phyloP scores from a whole-genome alignment of 495 filamentous ascomycete species.

The Xylaria cubensis region DNA sequence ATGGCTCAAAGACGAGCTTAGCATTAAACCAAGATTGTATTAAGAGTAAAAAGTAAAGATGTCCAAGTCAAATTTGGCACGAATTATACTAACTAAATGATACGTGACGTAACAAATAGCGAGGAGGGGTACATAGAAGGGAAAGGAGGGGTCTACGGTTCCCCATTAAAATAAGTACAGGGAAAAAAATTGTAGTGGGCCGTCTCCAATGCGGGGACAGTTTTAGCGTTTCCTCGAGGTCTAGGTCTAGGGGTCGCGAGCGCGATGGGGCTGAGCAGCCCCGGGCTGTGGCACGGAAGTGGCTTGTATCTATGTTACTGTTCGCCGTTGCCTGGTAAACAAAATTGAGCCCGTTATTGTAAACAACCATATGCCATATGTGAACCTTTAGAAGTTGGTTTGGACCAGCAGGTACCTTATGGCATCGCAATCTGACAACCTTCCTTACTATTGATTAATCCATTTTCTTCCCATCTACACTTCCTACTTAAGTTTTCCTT shows the following conservation, averaged over 20 bases:
- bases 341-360: background rate
- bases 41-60: background rate
- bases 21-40: background rate
- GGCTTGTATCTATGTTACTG: background rate
- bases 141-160: background rate
- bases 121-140: conserved; percentile 6
- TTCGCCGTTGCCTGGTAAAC: conserved; percentile 8
- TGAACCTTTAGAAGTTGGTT: background rate
- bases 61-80: no score
- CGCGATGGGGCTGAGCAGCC: background rate
- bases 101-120: background rate
- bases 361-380: conserved; percentile 1
- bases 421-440: background rate
- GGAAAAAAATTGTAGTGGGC: background rate
- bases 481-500: no score
- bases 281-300: background rate
- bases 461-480: background rate
- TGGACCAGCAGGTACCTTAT: background rate
- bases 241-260: background rate
- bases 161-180: background rate
- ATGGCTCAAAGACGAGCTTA: background rate
- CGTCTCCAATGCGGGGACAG: conserved; percentile 19
- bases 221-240: background rate
- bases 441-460: background rate
- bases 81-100: background rate